These are phyloP conservation scores for Peterozyma xylosa DNA, from an alignment of 805 yeast genomes.

Conservation along the genomic window DNA sequence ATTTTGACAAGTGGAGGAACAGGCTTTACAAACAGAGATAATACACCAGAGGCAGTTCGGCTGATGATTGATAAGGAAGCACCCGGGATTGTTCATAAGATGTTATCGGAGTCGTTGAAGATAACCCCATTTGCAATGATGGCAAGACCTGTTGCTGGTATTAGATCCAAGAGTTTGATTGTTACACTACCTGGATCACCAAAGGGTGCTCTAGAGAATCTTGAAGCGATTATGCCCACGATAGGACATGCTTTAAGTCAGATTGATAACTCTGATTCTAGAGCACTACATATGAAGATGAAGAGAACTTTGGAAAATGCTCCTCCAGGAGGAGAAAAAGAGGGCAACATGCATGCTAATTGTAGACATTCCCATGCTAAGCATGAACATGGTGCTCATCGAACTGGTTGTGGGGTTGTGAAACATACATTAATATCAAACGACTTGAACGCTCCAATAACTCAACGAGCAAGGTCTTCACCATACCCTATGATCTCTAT, in stretches of 20 bases:
- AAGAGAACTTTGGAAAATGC: slow-evolving; percentile 18
- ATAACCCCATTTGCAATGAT: slow-evolving; percentile 41
- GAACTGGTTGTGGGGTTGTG: slow-evolving; percentile 21
- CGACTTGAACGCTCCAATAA: slow-evolving; percentile 28
- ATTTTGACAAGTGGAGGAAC: slow-evolving; percentile 48
- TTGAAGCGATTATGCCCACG: slow-evolving; percentile 27
- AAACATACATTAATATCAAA: slow-evolving; percentile 29
- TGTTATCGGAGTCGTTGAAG: slow-evolving; percentile 33
- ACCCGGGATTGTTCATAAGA: slow-evolving; percentile 40
- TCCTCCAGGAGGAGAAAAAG: slow-evolving; percentile 12
- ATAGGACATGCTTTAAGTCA: slow-evolving; percentile 38
- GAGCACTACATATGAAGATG: slow-evolving; percentile 29
- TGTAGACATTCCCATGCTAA: slow-evolving; percentile 11
- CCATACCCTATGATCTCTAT: slow-evolving; percentile 42
- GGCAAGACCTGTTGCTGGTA: slow-evolving; percentile 45
- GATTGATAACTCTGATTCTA: slow-evolving; percentile 24
- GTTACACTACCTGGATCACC: slow-evolving; percentile 48
- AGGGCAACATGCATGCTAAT: slow-evolving; percentile 7
- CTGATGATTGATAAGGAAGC: slow-evolving; percentile 35
- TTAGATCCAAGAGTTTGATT: slow-evolving; percentile 25
- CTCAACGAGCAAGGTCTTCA: slow-evolving; percentile 34
- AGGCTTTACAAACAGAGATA: slow-evolving; percentile 37
- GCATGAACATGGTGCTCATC: slow-evolving; percentile 14
- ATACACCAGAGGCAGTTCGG: slow-evolving; percentile 43
- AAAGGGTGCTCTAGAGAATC: slow-evolving; percentile 37